A percentile compares a stretch with the other conserved stretches of the same genome.
These are phyloP conservation scores for Chlamydomonas incerta DNA, from an alignment of 139 green algal species.

Conservation along the genomic window DNA sequence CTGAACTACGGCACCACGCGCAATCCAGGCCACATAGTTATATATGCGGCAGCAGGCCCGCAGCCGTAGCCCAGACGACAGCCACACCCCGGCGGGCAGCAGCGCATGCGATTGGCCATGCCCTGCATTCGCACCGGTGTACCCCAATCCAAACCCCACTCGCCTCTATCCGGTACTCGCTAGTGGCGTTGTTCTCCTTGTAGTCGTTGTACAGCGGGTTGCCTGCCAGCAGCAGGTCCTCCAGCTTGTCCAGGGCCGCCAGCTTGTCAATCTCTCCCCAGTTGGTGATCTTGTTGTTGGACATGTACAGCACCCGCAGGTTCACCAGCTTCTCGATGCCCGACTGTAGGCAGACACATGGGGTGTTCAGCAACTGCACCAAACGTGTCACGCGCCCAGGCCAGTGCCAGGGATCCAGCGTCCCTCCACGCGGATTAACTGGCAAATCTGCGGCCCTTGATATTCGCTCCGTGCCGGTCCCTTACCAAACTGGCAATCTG, in stretches of 20 bases:
- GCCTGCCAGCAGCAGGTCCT: constrained; percentile 89
- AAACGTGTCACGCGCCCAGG: no score
- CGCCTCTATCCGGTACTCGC: constrained; percentile 87
- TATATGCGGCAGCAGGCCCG: no score
- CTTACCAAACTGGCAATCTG: constrained; percentile 87
- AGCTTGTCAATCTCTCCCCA: constrained; percentile 85
- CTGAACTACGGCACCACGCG: no score
- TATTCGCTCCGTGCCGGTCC: not conserved
- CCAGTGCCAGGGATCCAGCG: no score
- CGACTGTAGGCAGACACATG: constrained; percentile 70
- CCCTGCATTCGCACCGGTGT: no score
- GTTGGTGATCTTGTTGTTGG: constrained; percentile 89
- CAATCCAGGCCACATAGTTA: no score
- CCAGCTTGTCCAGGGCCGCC: constrained; percentile 69
- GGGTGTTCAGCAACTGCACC: no score
- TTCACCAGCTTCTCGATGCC: constrained; percentile 87
- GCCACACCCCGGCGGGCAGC: no score
- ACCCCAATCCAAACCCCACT: not conserved
- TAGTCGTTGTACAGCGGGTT: constrained; percentile 91
- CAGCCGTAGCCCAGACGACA: no score
- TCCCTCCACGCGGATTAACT: no score
- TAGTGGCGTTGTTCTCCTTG: constrained; percentile 69
- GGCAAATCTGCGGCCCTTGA: no score
- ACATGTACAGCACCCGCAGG: constrained; percentile 86
- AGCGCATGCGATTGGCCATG: no score